Evolutionary conservation across 768 basidiomycete genomes (phyloP), one percentile per base, ranked within the genome.

Genomic region (Suillus occidentalis): DNA sequence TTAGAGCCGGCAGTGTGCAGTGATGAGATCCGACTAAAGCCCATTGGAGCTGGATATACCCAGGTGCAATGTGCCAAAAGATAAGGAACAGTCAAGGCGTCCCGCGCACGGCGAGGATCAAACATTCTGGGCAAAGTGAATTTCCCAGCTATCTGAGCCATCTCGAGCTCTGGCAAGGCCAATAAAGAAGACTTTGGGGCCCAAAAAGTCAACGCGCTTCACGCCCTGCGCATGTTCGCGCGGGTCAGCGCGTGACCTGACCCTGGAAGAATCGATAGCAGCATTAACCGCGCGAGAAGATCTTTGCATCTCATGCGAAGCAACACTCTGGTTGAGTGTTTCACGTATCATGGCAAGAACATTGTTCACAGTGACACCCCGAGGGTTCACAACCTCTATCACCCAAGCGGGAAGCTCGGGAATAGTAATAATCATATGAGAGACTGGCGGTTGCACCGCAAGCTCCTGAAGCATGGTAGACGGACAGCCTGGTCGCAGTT

Each of bases 181-280:
- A 3, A 63, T 69, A 43, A 80, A 80, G 39, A 62, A 65, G 53
- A 71, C 68, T 25, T 72, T 70, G 2, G 67, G 70, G 39, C 77
- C 76, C 63, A 80, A 71, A 67, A 78, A 78, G 67, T 80, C 79
- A 40, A 80, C 73, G 70, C 78, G 68, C 72, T 78, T 80, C 36
- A 81, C 66, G 16, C 79, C 79, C 70, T 80, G 79, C 69, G 67
- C 67, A 71, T 66, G 73, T 71, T 80, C 79, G 70, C 69, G 67
- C 68, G 73, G 73, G 64, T 76, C 76, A 68, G 73, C 63, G 61
- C 34, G 55, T 13, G 72, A 70, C 67, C 75, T 64, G 55, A 66
- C 72, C 67, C 76, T 68, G 69, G 72, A 77, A 52, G 68, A 76
- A n/a, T 75, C 72, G 60, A 72, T 66, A 66, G 68, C 75, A 53